These are phyloP conservation scores for Aspergillus sp. DNA, from an alignment of 2,329 filamentous ascomycete genomes.

Conservation along the genomic window DNA sequence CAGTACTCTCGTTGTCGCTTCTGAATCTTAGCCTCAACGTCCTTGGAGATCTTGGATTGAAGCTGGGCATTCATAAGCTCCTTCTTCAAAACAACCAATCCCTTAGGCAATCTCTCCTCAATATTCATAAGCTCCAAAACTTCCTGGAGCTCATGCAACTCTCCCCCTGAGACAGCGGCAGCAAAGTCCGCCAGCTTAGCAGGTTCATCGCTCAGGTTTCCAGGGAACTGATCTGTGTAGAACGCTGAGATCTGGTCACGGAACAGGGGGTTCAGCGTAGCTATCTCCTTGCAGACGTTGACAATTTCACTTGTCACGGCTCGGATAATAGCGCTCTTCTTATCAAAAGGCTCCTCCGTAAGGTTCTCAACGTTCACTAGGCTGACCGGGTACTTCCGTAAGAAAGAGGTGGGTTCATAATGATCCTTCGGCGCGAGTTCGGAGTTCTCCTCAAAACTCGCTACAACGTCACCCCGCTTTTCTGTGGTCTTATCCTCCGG, in stretches of 20 bases:
- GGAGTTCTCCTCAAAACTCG: slow-evolving; percentile 86
- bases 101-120: slow-evolving; percentile 88
- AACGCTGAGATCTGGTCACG: slow-evolving; percentile 97
- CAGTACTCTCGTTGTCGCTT: slow-evolving; percentile 98
- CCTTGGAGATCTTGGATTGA: slow-evolving; percentile 95
- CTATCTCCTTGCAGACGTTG: slow-evolving; percentile 97
- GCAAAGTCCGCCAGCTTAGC: slow-evolving; percentile 96
- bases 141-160: slow-evolving; percentile 88
- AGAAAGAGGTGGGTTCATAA: slow-evolving; percentile 87
- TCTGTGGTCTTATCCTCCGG: slow-evolving; percentile 53
- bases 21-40: slow-evolving; percentile 95
- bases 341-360: slow-evolving; percentile 82
- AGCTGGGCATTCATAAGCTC: slow-evolving; percentile 97
- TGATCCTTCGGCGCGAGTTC: slow-evolving; percentile 57
- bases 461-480: slow-evolving; percentile 90
- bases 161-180: slow-evolving; percentile 91
- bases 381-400: slow-evolving; percentile 88
- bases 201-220: slow-evolving; percentile 92
- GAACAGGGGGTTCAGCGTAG: slow-evolving; percentile 89
- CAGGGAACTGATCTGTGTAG: slow-evolving; percentile 89
- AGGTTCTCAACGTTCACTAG: slow-evolving; percentile 95
- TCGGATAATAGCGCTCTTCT: slow-evolving; percentile 83
- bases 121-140: slow-evolving; percentile 86
- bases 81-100: slow-evolving; percentile 90
- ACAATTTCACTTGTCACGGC: slow-evolving; percentile 97